Evolutionary conservation across 768 basidiomycete species (phyloP).

Genomic region (Imleria badia): DNA sequence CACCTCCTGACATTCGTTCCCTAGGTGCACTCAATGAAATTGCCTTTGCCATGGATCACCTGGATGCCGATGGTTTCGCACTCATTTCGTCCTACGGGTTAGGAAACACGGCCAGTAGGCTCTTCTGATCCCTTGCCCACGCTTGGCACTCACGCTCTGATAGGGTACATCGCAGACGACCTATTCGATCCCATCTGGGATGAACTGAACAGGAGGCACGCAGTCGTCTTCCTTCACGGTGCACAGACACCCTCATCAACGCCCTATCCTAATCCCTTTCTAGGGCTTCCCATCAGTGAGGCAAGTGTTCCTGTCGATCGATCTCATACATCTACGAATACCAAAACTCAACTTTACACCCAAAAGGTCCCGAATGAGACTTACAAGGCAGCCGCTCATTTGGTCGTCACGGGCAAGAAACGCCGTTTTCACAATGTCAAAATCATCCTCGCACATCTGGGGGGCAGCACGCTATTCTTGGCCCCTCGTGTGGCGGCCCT

Average conservation of each 20-base stretch:
- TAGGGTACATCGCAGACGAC: conserved; percentile 69
- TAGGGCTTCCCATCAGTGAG: conserved; percentile 71
- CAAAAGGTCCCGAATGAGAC: conserved; percentile 77
- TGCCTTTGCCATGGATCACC: conserved; percentile 55
- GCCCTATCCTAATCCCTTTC: conserved; percentile 58
- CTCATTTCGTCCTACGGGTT: conserved; percentile 67
- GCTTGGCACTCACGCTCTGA: conserved; percentile 4
- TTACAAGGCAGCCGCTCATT: conserved; percentile 76
- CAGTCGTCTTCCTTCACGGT: conserved; percentile 73
- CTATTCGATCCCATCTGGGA: conserved; percentile 65
- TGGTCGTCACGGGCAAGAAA: conserved; percentile 71
- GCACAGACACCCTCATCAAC: conserved; percentile 63
- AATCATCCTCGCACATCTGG: conserved; percentile 72
- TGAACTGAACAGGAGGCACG: conserved; percentile 58
- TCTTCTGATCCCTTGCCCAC: neutral
- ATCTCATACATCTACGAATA: neutral
- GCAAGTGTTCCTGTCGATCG: conserved; percentile 33
- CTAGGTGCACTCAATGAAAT: conserved; percentile 63
- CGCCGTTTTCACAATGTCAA: conserved; percentile 58
- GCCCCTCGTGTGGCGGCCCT: conserved; percentile 69
- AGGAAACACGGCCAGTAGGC: conserved; percentile 52
- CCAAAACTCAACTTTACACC: conserved; percentile 4
- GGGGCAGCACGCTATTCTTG: conserved; percentile 65
- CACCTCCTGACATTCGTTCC: conserved; percentile 6
- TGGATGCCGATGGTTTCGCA: conserved; percentile 64